A percentile compares a stretch with the other conserved stretches of the same genome.
Evolutionary conservation across 1,284 basidiomycete genomes (phyloP).

Genomic region (Ceratobasidium sp.): DNA sequence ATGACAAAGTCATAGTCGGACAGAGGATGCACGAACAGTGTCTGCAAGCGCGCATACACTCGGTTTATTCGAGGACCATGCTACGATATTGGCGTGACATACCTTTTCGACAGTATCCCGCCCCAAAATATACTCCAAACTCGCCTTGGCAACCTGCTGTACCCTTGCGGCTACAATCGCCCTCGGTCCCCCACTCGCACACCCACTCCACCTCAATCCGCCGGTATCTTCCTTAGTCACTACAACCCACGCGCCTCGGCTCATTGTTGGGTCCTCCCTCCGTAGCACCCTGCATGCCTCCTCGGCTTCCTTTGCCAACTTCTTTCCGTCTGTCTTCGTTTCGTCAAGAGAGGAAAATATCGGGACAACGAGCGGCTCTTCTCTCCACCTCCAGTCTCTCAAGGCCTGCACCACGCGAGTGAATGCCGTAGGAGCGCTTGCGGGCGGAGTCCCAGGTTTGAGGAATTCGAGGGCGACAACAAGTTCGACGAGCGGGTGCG

Average conservation of each 20-base stretch:
- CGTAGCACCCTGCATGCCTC: slow-evolving; percentile 39
- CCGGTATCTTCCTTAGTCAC: slow-evolving; percentile 82
- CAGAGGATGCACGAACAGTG: slow-evolving; percentile 86
- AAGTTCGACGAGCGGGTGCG: slow-evolving; percentile 86
- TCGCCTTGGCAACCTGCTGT: slow-evolving; percentile 78
- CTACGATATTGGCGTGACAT: slow-evolving; percentile 45
- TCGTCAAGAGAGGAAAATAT: slow-evolving; percentile 59
- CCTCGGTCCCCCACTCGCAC: slow-evolving; percentile 56
- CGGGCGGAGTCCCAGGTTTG: slow-evolving; percentile 59
- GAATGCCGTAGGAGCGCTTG: slow-evolving; percentile 75
- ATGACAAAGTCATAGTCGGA: slow-evolving; percentile 90
- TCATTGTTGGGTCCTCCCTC: slow-evolving; percentile 64
- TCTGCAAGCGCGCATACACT: slow-evolving; percentile 59
- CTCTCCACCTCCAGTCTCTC: slow-evolving; percentile 84
- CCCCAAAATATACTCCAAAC: slow-evolving; percentile 60
- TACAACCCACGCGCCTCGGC: slow-evolving; percentile 80
- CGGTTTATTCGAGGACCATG: not conserved
- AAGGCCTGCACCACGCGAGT: slow-evolving; percentile 80
- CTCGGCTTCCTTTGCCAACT: slow-evolving; percentile 64
- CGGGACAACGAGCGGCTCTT: slow-evolving; percentile 65
- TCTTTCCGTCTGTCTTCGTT: slow-evolving; percentile 47
- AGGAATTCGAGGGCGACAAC: slow-evolving; percentile 76
- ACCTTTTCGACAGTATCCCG: slow-evolving; percentile 68
- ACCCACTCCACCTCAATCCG: slow-evolving; percentile 60
- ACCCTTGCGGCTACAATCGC: slow-evolving; percentile 79